Conservation (phyloP, 2,329 filamentous ascomycete species). For the Trichoderma lentiforme region DNA sequence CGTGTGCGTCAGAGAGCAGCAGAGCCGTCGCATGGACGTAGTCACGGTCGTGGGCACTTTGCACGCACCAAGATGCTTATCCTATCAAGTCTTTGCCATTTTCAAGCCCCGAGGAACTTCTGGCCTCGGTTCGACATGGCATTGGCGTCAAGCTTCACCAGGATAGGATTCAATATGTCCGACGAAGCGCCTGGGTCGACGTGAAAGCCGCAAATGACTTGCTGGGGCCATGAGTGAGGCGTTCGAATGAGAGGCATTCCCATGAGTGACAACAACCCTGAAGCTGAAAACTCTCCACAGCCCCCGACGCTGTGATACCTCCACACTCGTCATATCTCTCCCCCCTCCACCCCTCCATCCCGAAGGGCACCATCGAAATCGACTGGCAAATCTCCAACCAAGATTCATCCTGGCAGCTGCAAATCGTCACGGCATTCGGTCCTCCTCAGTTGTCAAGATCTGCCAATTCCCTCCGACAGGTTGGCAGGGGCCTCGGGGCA, state of each 20-base stretch:
- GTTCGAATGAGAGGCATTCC: background rate
- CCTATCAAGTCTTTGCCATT: background rate
- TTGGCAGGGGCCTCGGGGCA: background rate
- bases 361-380: background rate
- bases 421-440: background rate
- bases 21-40: background rate
- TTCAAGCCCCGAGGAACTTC: background rate
- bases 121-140: background rate
- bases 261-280: background rate
- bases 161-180: background rate
- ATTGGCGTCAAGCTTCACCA: background rate
- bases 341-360: background rate
- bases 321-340: background rate
- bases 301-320: conserved; percentile 1
- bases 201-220: background rate
- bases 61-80: background rate
- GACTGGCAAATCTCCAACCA: background rate
- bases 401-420: background rate
- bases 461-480: background rate
- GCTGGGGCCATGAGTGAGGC: background rate
- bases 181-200: background rate
- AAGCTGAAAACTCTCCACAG: conserved; percentile 1
- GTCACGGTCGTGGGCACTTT: background rate
- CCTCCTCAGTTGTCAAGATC: background rate
- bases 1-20: background rate